Percentiles rank a stretch among this genome's conserved stretches.
Evolutionary conservation across 2,329 filamentous ascomycete genomes (phyloP).

Genomic region (Catunica adiposa): DNA sequence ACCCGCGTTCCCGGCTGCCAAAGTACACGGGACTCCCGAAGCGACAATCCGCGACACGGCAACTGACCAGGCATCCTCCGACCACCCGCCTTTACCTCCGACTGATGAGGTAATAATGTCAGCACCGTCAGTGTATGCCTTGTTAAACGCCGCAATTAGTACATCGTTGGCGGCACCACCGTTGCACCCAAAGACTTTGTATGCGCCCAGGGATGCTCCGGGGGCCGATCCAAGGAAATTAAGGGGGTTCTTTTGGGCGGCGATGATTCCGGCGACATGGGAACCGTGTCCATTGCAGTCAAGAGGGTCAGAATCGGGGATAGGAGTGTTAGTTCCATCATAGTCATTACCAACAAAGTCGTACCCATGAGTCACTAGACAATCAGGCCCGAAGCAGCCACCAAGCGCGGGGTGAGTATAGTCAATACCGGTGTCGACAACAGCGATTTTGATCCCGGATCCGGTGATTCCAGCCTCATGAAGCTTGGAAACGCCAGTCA

Average conservation of each 20-base stretch:
- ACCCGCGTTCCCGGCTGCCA: constrained; percentile 36
- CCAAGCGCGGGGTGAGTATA: constrained; percentile 47
- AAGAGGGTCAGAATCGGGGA: constrained; percentile 16
- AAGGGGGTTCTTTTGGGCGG: constrained; percentile 11
- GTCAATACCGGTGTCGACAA: constrained; percentile 42
- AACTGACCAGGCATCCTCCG: constrained; percentile 33
- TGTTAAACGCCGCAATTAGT: constrained; percentile 41
- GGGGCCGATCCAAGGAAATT: constrained; percentile 35
- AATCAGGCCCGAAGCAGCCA: constrained; percentile 44
- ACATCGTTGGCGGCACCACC: constrained; percentile 37
- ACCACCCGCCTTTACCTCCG: constrained; percentile 33
- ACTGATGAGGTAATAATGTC: constrained; percentile 41
- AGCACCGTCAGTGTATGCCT: constrained; percentile 39
- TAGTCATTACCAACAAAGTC: constrained; percentile 42
- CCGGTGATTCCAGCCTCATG: constrained; percentile 31
- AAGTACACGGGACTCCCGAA: constrained; percentile 34
- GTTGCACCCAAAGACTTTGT: constrained; percentile 39
- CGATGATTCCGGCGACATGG: constrained; percentile 21
- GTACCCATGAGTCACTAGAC: constrained; percentile 39
- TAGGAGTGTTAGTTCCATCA: constrained; percentile 21
- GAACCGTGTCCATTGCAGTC: constrained; percentile 21
- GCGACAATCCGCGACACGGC: constrained; percentile 35
- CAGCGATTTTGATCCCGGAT: constrained; percentile 34
- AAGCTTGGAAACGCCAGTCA: constrained; percentile 40
- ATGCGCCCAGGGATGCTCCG: constrained; percentile 37